Evolutionary conservation across 2,329 filamentous ascomycete species (phyloP).

Genomic region (Plectosphaerella sp.): DNA sequence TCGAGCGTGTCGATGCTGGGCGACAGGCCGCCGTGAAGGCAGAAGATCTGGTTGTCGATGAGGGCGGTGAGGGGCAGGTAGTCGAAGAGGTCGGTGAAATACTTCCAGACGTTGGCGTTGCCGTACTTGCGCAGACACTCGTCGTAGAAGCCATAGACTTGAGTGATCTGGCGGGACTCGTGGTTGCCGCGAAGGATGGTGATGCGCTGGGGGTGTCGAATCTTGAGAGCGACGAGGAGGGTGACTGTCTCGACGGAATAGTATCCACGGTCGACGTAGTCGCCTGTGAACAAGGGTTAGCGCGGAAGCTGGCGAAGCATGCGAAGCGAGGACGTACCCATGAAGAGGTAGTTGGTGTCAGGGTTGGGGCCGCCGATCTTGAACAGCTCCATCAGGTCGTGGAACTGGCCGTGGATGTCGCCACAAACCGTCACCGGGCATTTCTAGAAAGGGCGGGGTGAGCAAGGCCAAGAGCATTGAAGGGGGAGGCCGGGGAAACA

Average conservation of each 20-base stretch:
- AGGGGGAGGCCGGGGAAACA: conserved; percentile 15
- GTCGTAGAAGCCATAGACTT: conserved; percentile 97
- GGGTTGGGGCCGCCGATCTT: conserved; percentile 89
- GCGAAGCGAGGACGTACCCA: conserved; percentile 57
- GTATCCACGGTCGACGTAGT: conserved; percentile 97
- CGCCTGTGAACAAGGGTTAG: conserved; percentile 48
- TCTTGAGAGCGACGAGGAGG: conserved; percentile 91
- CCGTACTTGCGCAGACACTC: conserved; percentile 96
- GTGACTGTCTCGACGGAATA: conserved; percentile 97
- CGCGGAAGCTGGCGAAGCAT: background rate
- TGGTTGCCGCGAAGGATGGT: conserved; percentile 94
- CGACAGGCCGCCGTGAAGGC: conserved; percentile 91
- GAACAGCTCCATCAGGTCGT: conserved; percentile 95
- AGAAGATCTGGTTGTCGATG: conserved; percentile 98
- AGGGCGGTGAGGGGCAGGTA: conserved; percentile 89
- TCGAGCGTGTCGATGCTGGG: conserved; percentile 95
- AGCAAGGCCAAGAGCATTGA: conserved; percentile 16
- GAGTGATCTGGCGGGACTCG: conserved; percentile 94
- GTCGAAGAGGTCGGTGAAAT: conserved; percentile 97
- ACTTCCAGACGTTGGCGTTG: conserved; percentile 93
- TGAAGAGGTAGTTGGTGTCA: conserved; percentile 95
- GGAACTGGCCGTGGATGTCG: conserved; percentile 95
- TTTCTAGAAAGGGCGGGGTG: conserved; percentile 57
- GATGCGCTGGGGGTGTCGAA: conserved; percentile 95
- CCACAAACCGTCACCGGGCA: conserved; percentile 98